Percentiles rank a stretch among this genome's conserved stretches.
Conservation (phyloP, 768 basidiomycete species). For the Psilocybe cubensis region DNA sequence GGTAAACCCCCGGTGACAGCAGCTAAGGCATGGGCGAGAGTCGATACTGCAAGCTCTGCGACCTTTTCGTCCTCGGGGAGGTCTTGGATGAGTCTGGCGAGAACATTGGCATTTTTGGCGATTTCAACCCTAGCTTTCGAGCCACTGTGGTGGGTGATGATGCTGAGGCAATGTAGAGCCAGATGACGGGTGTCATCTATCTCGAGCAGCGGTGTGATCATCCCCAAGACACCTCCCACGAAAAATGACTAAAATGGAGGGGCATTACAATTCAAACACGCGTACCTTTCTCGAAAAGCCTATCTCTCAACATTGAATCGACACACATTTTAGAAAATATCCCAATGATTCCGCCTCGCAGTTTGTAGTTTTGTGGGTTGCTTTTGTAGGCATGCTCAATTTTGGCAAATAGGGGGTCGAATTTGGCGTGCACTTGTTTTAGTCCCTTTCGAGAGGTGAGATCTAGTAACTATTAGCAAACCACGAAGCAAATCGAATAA, state of each 20-base stretch:
- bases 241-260: background rate
- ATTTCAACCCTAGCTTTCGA: slow-evolving; percentile 51
- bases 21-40: slow-evolving; percentile 54
- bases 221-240: slow-evolving; percentile 56
- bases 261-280: background rate
- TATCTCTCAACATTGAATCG: slow-evolving; percentile 63
- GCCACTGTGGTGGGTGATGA: slow-evolving; percentile 66
- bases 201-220: slow-evolving; percentile 57
- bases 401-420: slow-evolving; percentile 51
- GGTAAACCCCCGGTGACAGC: slow-evolving; percentile 47
- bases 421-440: slow-evolving; percentile 64
- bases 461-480: slow-evolving; percentile 39
- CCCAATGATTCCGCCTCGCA: slow-evolving; percentile 59
- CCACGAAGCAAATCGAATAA: background rate
- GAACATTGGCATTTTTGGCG: slow-evolving; percentile 42
- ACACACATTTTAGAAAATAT: slow-evolving; percentile 67
- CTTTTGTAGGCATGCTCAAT: slow-evolving; percentile 51
- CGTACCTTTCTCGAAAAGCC: slow-evolving; percentile 58
- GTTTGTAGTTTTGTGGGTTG: slow-evolving; percentile 44
- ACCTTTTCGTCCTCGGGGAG: slow-evolving; percentile 52
- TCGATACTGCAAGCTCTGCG: slow-evolving; percentile 52
- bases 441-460: slow-evolving; percentile 58
- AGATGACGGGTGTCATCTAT: slow-evolving; percentile 49
- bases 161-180: slow-evolving; percentile 56
- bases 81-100: slow-evolving; percentile 51